Conservation (phyloP, 2,329 filamentous ascomycete genomes). For the Alternaria brassicicola region DNA sequence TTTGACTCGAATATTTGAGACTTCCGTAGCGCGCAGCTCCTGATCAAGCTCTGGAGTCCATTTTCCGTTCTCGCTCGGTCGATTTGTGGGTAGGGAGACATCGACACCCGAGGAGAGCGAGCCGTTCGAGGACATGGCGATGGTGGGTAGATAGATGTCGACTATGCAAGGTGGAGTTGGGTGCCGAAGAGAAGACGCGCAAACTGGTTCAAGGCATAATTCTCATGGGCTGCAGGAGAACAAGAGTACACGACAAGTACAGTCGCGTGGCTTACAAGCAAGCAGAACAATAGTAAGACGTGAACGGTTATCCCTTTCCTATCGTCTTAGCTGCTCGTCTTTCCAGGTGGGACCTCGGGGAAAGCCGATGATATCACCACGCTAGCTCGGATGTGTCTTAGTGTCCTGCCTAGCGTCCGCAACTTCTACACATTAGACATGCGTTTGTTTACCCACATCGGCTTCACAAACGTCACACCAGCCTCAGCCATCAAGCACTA, state of each 20-base stretch:
- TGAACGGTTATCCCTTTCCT: not conserved
- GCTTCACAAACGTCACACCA: not conserved
- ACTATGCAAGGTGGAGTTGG: constrained; percentile 2
- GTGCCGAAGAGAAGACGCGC: not conserved
- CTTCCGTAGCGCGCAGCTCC: constrained; percentile 33
- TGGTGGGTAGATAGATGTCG: not conserved
- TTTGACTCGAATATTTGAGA: constrained; percentile 24
- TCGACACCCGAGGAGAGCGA: constrained; percentile 29
- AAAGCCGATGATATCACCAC: not conserved
- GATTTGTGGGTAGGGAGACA: constrained; percentile 41
- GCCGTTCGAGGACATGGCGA: constrained; percentile 36
- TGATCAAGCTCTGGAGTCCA: constrained; percentile 39
- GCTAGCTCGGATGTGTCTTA: not conserved
- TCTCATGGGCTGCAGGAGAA: not conserved
- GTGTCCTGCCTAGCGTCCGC: not conserved
- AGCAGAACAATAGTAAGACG: constrained; percentile 16
- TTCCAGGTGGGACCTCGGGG: not conserved
- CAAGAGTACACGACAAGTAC: not conserved
- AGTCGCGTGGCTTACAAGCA: not conserved
- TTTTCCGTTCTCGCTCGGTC: constrained; percentile 27
- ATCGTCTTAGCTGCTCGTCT: constrained; percentile 10
- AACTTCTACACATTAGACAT: not conserved
- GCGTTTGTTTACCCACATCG: not conserved
- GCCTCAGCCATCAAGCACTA: not conserved
- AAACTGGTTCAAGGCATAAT: constrained; percentile 10